Evolutionary conservation across 108 stramenopile species (phyloP).

Genomic region (Seminavis robusta): DNA sequence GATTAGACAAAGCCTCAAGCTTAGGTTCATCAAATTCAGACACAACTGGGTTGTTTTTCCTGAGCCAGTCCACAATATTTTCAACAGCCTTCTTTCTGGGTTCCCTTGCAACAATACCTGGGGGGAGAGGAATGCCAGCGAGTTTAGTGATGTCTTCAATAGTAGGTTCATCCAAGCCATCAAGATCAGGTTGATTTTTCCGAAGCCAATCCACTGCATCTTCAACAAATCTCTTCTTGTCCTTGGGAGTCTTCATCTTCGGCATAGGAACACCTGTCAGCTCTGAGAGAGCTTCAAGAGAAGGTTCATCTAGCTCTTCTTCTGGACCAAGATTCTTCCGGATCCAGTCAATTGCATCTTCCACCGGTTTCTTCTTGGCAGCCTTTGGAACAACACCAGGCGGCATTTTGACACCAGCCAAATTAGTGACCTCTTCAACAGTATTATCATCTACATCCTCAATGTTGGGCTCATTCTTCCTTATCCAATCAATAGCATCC

Average conservation of each 20-base stretch:
- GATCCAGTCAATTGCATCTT: conserved; percentile 32
- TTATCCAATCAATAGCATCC: conserved; percentile 21
- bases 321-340: conserved; percentile 5
- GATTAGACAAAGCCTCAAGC: conserved; percentile 1
- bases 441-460: conserved; percentile 17
- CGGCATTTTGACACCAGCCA: conserved; percentile 5
- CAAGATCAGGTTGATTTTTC: background rate
- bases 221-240: too few relatives aligned
- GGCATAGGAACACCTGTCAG: too few relatives aligned
- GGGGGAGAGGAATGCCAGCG: background rate
- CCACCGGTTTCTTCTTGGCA: conserved; percentile 4
- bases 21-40: background rate
- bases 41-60: background rate
- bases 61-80: background rate
- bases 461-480: conserved; percentile 12
- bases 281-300: background rate
- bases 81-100: conserved; percentile 5
- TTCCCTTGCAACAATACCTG: background rate
- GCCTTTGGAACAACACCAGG: background rate
- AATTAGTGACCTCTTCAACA: background rate
- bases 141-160: background rate
- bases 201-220: conserved; percentile 1
- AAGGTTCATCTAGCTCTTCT: conserved; percentile 8
- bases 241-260: too few relatives aligned
- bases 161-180: conserved; percentile 4